phyloP scores from a whole-genome alignment of 73 alveolate genomes.

The Symbiodinium pilosum region DNA sequence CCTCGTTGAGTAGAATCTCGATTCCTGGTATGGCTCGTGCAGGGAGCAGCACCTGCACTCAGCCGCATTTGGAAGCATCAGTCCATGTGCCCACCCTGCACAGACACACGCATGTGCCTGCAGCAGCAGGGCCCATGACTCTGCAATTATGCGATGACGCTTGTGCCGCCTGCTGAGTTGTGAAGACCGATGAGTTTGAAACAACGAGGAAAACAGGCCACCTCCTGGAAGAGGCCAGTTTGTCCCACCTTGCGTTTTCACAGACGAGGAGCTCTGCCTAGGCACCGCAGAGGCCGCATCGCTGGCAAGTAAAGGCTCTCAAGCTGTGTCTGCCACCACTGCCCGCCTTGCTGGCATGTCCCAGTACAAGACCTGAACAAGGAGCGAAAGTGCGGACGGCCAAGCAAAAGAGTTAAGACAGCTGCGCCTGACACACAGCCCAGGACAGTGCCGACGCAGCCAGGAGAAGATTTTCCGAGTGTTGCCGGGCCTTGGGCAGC shows the following conservation, averaged over 20 bases:
- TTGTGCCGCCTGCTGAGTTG: neutral
- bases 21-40: neutral
- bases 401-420: neutral
- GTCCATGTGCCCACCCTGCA: no score
- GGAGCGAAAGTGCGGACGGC: neutral
- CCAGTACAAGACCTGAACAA: conserved; percentile 15
- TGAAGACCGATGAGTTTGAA: neutral
- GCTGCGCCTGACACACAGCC: conserved; percentile 73
- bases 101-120: neutral
- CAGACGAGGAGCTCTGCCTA: conserved; percentile 67
- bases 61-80: no score
- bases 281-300: neutral
- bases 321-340: neutral
- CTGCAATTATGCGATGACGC: neutral
- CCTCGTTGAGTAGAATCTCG: neutral
- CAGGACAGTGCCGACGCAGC: conserved; percentile 78
- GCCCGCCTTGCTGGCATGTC: neutral
- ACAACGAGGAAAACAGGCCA: neutral
- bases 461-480: conserved; percentile 44
- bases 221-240: neutral
- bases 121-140: neutral
- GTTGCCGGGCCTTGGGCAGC: conserved; percentile 28
- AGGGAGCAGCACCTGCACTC: conserved; percentile 3
- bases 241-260: conserved; percentile 58
- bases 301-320: neutral